A percentile compares a stretch with the other conserved stretches of the same genome.
Conservation (phyloP, 2,329 filamentous ascomycete species). For the Penicillium sp. region DNA sequence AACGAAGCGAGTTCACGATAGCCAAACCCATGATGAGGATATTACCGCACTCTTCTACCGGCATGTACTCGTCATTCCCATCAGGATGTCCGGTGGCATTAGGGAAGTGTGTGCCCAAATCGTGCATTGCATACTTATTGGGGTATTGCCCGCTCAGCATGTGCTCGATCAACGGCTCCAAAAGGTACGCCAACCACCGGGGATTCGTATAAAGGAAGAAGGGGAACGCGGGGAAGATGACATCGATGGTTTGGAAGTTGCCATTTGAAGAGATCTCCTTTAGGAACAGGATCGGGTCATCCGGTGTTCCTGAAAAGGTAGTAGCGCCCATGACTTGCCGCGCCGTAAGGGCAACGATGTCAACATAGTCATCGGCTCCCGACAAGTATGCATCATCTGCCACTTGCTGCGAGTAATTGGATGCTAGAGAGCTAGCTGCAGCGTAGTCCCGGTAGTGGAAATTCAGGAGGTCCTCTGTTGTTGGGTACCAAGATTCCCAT, state of each 20-base stretch:
- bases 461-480: conserved; percentile 62
- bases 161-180: conserved; percentile 79
- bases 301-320: conserved; percentile 69
- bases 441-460: conserved; percentile 77
- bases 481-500: conserved; percentile 73
- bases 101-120: conserved; percentile 54
- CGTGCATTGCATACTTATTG: conserved; percentile 60
- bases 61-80: conserved; percentile 57
- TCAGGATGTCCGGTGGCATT: conserved; percentile 57
- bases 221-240: conserved; percentile 82
- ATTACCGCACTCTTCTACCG: conserved; percentile 62
- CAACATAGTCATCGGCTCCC: conserved; percentile 71
- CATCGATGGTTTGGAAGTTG: conserved; percentile 82
- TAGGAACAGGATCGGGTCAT: conserved; percentile 72
- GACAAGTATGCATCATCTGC: conserved; percentile 70
- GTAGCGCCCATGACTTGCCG: conserved; percentile 79
- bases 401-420: conserved; percentile 72
- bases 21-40: conserved; percentile 83
- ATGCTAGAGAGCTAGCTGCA: conserved; percentile 62
- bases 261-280: conserved; percentile 86
- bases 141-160: conserved; percentile 81
- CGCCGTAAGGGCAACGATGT: conserved; percentile 74
- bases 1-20: conserved; percentile 70
- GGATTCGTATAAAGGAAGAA: conserved; percentile 87
- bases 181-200: conserved; percentile 72